Conservation (phyloP, 495 filamentous ascomycete genomes). For the Penicillium samsonianum region DNA sequence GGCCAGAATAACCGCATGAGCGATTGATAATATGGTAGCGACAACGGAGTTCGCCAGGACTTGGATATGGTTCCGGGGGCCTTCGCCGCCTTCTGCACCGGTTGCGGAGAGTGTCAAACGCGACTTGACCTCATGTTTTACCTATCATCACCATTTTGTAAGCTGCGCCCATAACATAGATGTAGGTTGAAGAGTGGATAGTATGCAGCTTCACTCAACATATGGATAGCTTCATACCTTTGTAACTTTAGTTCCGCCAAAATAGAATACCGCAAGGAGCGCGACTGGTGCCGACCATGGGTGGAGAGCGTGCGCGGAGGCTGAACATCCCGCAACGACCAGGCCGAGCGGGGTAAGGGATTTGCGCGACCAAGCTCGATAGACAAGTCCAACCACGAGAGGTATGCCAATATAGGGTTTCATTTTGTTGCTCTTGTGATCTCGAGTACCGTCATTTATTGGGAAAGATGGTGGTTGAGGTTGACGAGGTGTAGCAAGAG, state of each 20-base stretch:
- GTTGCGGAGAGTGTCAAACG: slow-evolving; percentile 73
- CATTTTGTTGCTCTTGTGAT: slow-evolving; percentile 47
- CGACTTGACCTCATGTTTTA: slow-evolving; percentile 86
- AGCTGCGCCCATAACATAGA: slow-evolving; percentile 2
- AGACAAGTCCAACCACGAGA: slow-evolving; percentile 62
- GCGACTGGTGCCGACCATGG: slow-evolving; percentile 88
- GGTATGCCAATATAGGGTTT: slow-evolving; percentile 70
- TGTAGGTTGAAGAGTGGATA: neutral
- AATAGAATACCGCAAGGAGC: slow-evolving; percentile 82
- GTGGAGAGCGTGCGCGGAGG: slow-evolving; percentile 77
- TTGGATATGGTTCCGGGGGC: slow-evolving; percentile 80
- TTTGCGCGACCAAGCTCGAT: slow-evolving; percentile 69
- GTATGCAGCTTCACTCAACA: neutral
- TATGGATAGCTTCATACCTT: slow-evolving; percentile 53
- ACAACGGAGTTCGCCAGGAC: slow-evolving; percentile 86
- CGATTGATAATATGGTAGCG: slow-evolving; percentile 69
- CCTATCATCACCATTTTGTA: slow-evolving; percentile 38
- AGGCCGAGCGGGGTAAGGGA: slow-evolving; percentile 77
- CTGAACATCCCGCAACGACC: slow-evolving; percentile 67
- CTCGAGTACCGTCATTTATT: neutral
- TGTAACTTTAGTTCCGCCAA: slow-evolving; percentile 79
- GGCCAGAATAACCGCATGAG: slow-evolving; percentile 67
- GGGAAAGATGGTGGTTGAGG: neutral
- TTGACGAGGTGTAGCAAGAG: slow-evolving; percentile 1
- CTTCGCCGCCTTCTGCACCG: slow-evolving; percentile 73